Evolutionary conservation across 148 eudicot species (phyloP).

Genomic region (Silene latifolia): DNA sequence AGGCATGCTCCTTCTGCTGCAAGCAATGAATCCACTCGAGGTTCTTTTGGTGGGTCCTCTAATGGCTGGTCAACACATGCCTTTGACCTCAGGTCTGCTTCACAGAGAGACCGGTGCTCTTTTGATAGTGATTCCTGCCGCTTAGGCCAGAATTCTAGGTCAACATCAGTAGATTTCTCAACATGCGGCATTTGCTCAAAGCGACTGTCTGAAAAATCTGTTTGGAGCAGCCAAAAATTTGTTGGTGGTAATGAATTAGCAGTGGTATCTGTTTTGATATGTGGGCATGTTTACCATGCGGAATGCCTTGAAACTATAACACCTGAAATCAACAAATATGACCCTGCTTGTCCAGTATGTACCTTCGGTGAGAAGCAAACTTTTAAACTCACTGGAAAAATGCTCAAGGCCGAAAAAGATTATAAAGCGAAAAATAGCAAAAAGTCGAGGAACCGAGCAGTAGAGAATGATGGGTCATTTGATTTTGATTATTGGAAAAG

Average conservation of each 20-base stretch:
- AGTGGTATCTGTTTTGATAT: conserved; percentile 72
- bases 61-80: conserved; percentile 78
- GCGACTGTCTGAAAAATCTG: conserved; percentile 65
- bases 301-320: conserved; percentile 92
- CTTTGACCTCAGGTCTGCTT: conserved; percentile 57
- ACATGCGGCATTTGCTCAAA: conserved; percentile 81
- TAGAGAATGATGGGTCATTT: conserved; percentile 40
- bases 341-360: conserved; percentile 91
- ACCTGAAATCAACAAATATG: conserved; percentile 73
- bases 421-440: conserved; percentile 49
- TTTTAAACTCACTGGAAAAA: conserved; percentile 60
- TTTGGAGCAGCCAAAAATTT: conserved; percentile 67
- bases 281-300: conserved; percentile 91
- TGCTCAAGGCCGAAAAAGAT: conserved; percentile 63
- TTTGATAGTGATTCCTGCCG: conserved; percentile 70
- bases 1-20: conserved; percentile 36
- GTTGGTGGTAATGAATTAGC: conserved; percentile 61
- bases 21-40: conserved; percentile 61
- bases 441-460: conserved; percentile 53
- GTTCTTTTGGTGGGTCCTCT: conserved; percentile 72
- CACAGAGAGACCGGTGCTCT: conserved; percentile 73
- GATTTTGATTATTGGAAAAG: conserved; percentile 53
- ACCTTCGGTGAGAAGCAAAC: conserved; percentile 81
- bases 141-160: conserved; percentile 39
- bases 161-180: conserved; percentile 49